Conservation (phyloP, 2,329 filamentous ascomycete species). For the Fusarium nisikadoi region DNA sequence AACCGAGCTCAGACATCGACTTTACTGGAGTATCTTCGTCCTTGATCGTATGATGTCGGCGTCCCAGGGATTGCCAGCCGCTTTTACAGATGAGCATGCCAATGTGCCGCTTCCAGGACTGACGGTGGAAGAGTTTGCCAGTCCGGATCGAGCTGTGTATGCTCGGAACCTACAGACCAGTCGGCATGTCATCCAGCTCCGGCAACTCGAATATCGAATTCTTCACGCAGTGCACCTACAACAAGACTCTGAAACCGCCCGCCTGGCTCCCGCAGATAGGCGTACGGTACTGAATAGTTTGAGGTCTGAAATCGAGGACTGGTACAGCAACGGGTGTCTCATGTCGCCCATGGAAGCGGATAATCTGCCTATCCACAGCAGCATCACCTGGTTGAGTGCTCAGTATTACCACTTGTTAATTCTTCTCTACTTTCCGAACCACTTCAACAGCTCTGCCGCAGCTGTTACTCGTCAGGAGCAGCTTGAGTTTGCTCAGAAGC, state of each 20-base stretch:
- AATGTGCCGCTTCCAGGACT: conserved; percentile 56
- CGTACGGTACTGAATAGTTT: conserved; percentile 49
- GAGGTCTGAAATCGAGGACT: conserved; percentile 57
- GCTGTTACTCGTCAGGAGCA: conserved; percentile 49
- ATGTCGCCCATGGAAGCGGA: conserved; percentile 56
- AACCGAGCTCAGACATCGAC: conserved; percentile 51
- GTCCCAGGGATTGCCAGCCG: conserved; percentile 53
- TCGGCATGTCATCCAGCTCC: conserved; percentile 57
- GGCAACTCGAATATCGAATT: conserved; percentile 57
- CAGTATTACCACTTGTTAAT: conserved; percentile 58
- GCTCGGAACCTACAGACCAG: conserved; percentile 57
- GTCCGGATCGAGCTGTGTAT: conserved; percentile 50
- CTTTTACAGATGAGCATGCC: conserved; percentile 53
- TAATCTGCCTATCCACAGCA: conserved; percentile 58
- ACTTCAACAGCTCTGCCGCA: conserved; percentile 51
- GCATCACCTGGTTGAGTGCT: conserved; percentile 56
- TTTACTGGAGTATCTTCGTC: conserved; percentile 59
- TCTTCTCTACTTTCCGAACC: conserved; percentile 55
- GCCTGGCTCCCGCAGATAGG: conserved; percentile 47
- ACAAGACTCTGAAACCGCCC: conserved; percentile 44
- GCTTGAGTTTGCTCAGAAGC: conserved; percentile 53
- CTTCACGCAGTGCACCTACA: conserved; percentile 51
- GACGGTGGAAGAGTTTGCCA: conserved; percentile 58
- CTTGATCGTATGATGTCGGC: conserved; percentile 58
- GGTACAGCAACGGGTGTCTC: conserved; percentile 59